Percentiles rank a stretch among this genome's conserved stretches.
Evolutionary conservation across 1,284 basidiomycete genomes (phyloP).

Genomic region (Tranzscheliella williamsii): DNA sequence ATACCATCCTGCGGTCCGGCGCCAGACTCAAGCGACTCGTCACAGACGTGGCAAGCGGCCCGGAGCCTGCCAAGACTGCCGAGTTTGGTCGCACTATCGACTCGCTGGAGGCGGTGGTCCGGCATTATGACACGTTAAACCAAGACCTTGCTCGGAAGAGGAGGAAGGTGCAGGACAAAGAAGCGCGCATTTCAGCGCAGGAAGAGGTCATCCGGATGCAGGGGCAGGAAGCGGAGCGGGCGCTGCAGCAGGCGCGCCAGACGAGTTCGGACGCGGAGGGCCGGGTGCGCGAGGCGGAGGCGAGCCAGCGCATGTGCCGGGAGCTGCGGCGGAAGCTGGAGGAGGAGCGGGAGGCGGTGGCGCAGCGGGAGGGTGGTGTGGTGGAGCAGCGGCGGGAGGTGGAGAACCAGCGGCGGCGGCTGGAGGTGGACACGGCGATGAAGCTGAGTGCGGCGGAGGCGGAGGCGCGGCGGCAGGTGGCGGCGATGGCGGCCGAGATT

Average conservation of each 20-base stretch:
- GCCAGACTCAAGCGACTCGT: slow-evolving; percentile 14
- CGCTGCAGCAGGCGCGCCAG: too few species aligned
- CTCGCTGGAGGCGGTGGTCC: neutral
- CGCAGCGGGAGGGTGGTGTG: too few species aligned
- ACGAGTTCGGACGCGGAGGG: too few species aligned
- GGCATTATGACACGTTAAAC: neutral
- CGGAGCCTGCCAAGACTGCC: neutral
- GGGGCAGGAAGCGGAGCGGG: too few species aligned
- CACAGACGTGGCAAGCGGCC: slow-evolving; percentile 6
- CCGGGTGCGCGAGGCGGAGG: too few species aligned
- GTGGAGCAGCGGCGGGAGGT: neutral
- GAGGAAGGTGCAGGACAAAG: neutral
- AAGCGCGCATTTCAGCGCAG: too few species aligned
- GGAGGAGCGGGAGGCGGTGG: too few species aligned
- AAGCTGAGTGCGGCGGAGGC: neutral
- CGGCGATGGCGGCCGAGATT: neutral
- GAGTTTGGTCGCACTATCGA: neutral
- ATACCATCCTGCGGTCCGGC: slow-evolving; percentile 10
- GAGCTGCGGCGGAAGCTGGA: too few species aligned
- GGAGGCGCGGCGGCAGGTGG: neutral
- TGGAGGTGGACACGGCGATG: neutral
- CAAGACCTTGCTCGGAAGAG: neutral
- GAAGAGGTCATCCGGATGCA: too few species aligned
- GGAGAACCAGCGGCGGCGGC: slow-evolving; percentile 1
- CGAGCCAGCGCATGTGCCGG: too few species aligned